Evolutionary conservation across 2,329 filamentous ascomycete genomes (phyloP).

Genomic region (Arthrobotrys sphaeroides): DNA sequence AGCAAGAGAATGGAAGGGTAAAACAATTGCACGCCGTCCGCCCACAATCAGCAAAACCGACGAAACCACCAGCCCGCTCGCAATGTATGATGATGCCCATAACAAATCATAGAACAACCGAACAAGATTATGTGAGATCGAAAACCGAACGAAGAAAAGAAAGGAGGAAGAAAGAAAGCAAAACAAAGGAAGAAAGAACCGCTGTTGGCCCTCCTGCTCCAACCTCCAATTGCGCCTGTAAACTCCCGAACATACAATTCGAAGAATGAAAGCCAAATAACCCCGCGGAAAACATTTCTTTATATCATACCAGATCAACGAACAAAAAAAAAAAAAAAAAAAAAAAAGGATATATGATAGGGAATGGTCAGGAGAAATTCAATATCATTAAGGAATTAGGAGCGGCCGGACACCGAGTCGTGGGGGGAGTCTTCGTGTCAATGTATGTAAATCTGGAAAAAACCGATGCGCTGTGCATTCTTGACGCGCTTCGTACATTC

Average conservation of each 20-base stretch:
- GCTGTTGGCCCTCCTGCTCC: slow-evolving; percentile 18
- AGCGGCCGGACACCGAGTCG: slow-evolving; percentile 6
- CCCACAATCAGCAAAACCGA: background rate
- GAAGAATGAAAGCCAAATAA: background rate
- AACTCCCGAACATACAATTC: background rate
- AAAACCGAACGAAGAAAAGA: background rate
- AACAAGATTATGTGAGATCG: background rate
- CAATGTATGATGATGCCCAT: background rate
- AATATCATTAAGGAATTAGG: slow-evolving; percentile 3
- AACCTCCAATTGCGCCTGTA: slow-evolving; percentile 14
- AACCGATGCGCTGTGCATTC: slow-evolving; percentile 33
- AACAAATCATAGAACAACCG: slow-evolving; percentile 1
- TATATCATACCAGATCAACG: background rate
- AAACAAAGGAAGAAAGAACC: background rate
- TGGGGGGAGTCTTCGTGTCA: background rate
- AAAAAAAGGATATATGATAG: no score
- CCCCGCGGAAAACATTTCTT: background rate
- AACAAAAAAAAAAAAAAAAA: background rate
- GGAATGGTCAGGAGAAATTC: background rate
- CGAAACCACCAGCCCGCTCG: background rate
- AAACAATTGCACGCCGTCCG: no score
- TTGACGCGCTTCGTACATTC: background rate
- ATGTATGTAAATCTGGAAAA: slow-evolving; percentile 40
- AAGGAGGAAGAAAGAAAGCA: no score
- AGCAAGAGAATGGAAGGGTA: no score